These are phyloP conservation scores for Eutrema heterophyllum DNA, from an alignment of 345 rosid genomes.

Conservation along the genomic window DNA sequence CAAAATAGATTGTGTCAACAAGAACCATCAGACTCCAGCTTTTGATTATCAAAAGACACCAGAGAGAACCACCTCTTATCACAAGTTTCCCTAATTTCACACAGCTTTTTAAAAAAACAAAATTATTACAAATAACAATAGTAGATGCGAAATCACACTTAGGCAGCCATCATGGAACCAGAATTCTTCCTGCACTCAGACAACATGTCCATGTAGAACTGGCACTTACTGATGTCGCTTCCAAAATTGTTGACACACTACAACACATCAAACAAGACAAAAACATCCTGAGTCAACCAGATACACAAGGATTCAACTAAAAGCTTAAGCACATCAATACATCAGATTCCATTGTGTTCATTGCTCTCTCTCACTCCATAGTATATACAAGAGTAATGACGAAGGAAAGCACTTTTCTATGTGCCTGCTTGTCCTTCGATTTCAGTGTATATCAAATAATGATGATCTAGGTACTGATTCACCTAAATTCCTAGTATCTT, in stretches of 20 bases:
- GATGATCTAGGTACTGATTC: not conserved
- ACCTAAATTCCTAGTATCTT: not conserved
- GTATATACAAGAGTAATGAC: not conserved
- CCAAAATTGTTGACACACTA: constrained; percentile 71
- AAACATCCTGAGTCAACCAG: not conserved
- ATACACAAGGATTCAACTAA: not conserved
- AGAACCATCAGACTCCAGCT: not conserved
- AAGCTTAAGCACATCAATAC: not conserved
- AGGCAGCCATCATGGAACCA: constrained; percentile 52
- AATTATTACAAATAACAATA: not conserved
- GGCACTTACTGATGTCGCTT: constrained; percentile 84
- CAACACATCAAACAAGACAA: constrained; percentile 2
- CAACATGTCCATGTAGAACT: constrained; percentile 98
- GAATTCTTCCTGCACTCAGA: constrained; percentile 86
- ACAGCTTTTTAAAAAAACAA: too few species aligned
- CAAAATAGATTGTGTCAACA: not conserved
- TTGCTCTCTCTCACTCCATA: not conserved
- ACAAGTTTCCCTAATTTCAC: not conserved
- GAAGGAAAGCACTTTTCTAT: too few species aligned
- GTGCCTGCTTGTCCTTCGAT: not conserved
- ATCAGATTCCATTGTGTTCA: not conserved
- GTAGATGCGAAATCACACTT: not conserved
- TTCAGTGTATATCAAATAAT: not conserved
- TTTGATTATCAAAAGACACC: not conserved
- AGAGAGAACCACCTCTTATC: not conserved